phyloP scores from a whole-genome alignment of 768 basidiomycete species.

The Phanerodontia chrysosporium region DNA sequence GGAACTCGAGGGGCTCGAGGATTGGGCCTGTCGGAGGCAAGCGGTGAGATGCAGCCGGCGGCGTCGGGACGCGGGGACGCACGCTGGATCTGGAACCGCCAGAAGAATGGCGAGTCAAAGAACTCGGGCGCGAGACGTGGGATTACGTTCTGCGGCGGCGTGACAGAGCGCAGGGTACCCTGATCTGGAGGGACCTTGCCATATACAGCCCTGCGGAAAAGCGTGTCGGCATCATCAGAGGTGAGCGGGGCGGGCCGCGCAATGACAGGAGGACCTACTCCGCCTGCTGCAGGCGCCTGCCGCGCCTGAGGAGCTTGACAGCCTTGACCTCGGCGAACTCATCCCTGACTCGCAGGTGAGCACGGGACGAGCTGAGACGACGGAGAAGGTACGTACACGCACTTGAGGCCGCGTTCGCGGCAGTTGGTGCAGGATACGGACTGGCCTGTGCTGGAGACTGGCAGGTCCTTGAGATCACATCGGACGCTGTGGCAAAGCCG shows the following conservation, averaged over 20 bases:
- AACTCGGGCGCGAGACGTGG: slow-evolving; percentile 75
- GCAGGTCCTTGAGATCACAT: slow-evolving; percentile 87
- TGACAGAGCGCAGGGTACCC: slow-evolving; percentile 28
- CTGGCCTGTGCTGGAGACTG: slow-evolving; percentile 40
- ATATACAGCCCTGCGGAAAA: slow-evolving; percentile 60
- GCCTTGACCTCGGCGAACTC: slow-evolving; percentile 91
- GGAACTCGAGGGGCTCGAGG: slow-evolving; percentile 77
- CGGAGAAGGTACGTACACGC: slow-evolving; percentile 64
- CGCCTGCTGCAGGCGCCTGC: slow-evolving; percentile 77
- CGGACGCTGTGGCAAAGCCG: slow-evolving; percentile 56
- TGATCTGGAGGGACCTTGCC: slow-evolving; percentile 58
- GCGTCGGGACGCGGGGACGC: slow-evolving; percentile 21
- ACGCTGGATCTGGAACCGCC: slow-evolving; percentile 84
- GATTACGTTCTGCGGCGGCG: slow-evolving; percentile 50
- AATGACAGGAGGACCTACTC: slow-evolving; percentile 48
- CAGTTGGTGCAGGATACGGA: slow-evolving; percentile 79
- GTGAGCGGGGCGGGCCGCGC: background rate
- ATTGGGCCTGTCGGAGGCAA: slow-evolving; percentile 61
- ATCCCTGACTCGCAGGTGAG: slow-evolving; percentile 48
- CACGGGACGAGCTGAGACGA: background rate
- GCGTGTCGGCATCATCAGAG: slow-evolving; percentile 8
- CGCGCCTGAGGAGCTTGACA: slow-evolving; percentile 77
- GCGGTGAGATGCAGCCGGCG: background rate
- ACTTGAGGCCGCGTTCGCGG: slow-evolving; percentile 82
- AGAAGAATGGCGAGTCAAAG: slow-evolving; percentile 82